Evolutionary conservation across 257 asterid species (phyloP).

Genomic region (Solanum pennellii): DNA sequence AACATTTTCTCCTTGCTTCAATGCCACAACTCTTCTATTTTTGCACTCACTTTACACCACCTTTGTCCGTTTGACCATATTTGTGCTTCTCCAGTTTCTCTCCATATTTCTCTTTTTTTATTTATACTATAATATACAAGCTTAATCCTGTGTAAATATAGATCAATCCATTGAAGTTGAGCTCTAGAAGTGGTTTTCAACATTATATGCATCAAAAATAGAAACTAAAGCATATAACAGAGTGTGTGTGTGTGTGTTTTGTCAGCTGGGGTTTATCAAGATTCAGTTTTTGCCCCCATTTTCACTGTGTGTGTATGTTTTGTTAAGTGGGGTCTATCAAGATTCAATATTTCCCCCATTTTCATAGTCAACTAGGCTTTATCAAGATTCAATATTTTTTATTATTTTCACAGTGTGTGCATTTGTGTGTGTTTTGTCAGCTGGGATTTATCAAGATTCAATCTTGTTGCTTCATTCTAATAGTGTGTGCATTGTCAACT

Average conservation of each 20-base stretch:
- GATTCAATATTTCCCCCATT: not conserved
- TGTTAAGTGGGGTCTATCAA: not conserved
- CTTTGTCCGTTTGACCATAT: conserved; percentile 24
- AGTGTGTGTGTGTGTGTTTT: not conserved
- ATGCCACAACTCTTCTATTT: conserved; percentile 26
- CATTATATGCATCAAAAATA: not conserved
- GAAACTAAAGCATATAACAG: not conserved
- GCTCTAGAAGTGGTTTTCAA: not conserved
- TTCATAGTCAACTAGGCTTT: not conserved
- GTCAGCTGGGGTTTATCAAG: not conserved
- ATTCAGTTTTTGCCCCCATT: not conserved
- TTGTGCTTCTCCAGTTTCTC: not conserved
- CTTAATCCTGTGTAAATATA: not conserved
- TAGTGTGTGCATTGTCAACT: not conserved
- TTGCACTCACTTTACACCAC: not conserved
- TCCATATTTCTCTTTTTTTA: conserved; percentile 1
- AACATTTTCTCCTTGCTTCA: conserved; percentile 11
- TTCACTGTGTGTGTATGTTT: not conserved
- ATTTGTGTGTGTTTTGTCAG: not conserved
- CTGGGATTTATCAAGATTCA: not conserved
- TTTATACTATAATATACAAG: not conserved
- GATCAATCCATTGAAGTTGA: not conserved
- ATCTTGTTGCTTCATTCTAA: not conserved
- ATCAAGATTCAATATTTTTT: not conserved
- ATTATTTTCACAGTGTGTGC: not conserved